phyloP scores from a whole-genome alignment of 495 filamentous ascomycete genomes.

The Emericellopsis terricola region DNA sequence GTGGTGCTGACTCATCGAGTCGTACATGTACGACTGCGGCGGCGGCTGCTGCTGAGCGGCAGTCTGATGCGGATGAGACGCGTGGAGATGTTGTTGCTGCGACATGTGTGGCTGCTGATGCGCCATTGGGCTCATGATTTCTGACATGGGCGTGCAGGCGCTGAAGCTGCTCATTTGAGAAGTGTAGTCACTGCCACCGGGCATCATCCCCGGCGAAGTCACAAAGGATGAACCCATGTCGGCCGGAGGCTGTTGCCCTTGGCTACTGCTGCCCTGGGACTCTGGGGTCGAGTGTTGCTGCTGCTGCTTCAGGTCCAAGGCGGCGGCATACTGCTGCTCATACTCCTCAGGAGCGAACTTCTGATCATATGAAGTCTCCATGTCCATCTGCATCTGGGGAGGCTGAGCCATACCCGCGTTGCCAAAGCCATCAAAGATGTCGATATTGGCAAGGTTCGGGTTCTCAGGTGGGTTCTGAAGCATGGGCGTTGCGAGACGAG shows the following conservation, averaged over 20 bases:
- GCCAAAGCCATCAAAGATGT: conserved; percentile 40
- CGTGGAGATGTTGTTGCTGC: too few relatives aligned
- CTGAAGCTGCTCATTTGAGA: conserved; percentile 18
- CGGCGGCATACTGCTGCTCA: conserved; percentile 17
- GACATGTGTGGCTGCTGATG: too few relatives aligned
- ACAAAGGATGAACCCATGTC: conserved; percentile 28
- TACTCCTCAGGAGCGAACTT: conserved; percentile 17
- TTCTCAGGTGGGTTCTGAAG: conserved; percentile 19
- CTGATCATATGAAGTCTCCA: conserved; percentile 13
- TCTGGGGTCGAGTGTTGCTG: conserved; percentile 13
- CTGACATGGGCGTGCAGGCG: conserved; percentile 18
- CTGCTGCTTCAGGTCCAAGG: conserved; percentile 14
- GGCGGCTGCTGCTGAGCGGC: neutral
- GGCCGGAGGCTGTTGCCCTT: neutral
- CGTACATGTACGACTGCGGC: neutral
- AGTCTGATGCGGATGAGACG: neutral
- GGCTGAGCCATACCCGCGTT: conserved; percentile 28
- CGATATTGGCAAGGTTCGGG: conserved; percentile 23
- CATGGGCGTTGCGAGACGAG: conserved; percentile 36
- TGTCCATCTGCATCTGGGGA: conserved; percentile 12
- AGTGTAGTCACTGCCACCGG: conserved; percentile 19
- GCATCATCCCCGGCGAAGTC: conserved; percentile 26
- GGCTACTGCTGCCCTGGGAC: conserved; percentile 11
- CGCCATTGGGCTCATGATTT: conserved; percentile 28
- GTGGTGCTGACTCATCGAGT: neutral